Conservation (phyloP, 2,329 filamentous ascomycete genomes). For the Shiraia sp. region DNA sequence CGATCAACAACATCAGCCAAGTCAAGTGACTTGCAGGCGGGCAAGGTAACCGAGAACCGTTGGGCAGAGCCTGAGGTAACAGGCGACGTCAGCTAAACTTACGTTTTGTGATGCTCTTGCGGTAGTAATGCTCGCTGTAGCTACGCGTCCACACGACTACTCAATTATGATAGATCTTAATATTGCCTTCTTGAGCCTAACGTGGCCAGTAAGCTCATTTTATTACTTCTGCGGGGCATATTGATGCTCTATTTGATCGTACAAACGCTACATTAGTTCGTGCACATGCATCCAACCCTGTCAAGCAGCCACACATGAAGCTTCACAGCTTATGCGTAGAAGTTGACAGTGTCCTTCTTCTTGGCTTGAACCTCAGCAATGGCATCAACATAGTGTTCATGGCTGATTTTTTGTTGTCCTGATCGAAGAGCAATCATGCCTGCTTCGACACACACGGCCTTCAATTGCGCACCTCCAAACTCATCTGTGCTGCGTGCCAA, state of each 20-base stretch:
- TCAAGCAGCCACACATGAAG: constrained; percentile 10
- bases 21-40: constrained; percentile 11
- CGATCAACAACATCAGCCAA: constrained; percentile 9
- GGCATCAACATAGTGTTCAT: constrained; percentile 98
- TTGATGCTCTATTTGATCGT: constrained; percentile 39
- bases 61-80: constrained; percentile 7
- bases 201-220: neutral
- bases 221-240: constrained; percentile 19
- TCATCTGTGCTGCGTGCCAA: constrained; percentile 96
- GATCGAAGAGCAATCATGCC: constrained; percentile 97
- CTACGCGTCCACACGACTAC: neutral
- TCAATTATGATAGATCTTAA: neutral
- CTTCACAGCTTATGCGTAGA: constrained; percentile 40
- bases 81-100: constrained; percentile 18
- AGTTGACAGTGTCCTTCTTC: constrained; percentile 79
- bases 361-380: constrained; percentile 85
- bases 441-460: constrained; percentile 97
- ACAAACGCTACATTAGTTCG: constrained; percentile 30
- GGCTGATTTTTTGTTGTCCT: constrained; percentile 94
- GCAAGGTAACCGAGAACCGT: constrained; percentile 10
- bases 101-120: constrained; percentile 1
- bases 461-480: constrained; percentile 96
- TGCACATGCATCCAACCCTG: constrained; percentile 22
- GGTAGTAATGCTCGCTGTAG: neutral
- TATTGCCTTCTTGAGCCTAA: neutral